phyloP scores from a whole-genome alignment of 1,284 basidiomycete species.

The Ganoderma lucidum region DNA sequence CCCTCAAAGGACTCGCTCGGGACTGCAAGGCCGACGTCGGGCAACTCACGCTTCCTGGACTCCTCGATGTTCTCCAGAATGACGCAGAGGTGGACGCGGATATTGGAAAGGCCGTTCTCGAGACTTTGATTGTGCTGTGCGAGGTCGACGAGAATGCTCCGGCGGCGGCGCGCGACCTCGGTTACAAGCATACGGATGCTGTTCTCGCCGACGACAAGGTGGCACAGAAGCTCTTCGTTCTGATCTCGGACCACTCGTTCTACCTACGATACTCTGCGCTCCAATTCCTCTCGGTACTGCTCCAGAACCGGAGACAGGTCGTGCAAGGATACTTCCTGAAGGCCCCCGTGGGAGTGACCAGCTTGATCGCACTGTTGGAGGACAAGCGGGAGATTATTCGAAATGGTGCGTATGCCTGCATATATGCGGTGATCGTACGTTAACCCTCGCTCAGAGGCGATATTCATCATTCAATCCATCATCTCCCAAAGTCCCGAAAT shows the following conservation, averaged over 20 bases:
- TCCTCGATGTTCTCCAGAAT: conserved; percentile 83
- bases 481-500: conserved; percentile 92
- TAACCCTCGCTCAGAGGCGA: conserved; percentile 58
- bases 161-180: conserved; percentile 63
- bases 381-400: conserved; percentile 86
- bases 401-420: conserved; percentile 65
- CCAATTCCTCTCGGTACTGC: conserved; percentile 83
- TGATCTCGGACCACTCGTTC: conserved; percentile 82
- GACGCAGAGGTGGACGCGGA: conserved; percentile 91
- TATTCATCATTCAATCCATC: conserved; percentile 85
- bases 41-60: conserved; percentile 74
- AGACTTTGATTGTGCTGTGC: conserved; percentile 84
- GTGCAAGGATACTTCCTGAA: conserved; percentile 93
- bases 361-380: conserved; percentile 77
- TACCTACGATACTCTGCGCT: conserved; percentile 90
- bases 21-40: conserved; percentile 94
- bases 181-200: conserved; percentile 75
- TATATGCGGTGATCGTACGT: background rate
- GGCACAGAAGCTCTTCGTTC: conserved; percentile 78
- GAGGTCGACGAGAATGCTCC: conserved; percentile 63
- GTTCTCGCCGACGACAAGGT: conserved; percentile 78
- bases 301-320: conserved; percentile 80
- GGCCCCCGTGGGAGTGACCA: conserved; percentile 77
- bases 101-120: conserved; percentile 89
- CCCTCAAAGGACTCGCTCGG: conserved; percentile 90